phyloP scores from a whole-genome alignment of 2,329 filamentous ascomycete species.

The Plectosphaerella cucumerina region DNA sequence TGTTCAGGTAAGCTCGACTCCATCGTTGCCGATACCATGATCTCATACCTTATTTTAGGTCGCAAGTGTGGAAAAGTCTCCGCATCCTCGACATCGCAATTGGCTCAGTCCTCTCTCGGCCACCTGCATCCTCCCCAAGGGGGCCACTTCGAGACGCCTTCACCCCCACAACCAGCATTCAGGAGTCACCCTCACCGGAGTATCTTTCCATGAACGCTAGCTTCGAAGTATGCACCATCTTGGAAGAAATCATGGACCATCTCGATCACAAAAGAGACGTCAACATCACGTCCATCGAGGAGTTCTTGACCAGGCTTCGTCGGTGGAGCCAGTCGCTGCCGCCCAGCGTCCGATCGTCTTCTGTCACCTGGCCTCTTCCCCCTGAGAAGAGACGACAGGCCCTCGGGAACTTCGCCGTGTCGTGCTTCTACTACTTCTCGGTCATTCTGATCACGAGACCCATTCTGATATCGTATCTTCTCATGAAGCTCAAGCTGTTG shows the following conservation, averaged over 20 bases:
- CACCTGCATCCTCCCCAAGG: slow-evolving; percentile 28
- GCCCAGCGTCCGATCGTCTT: slow-evolving; percentile 19
- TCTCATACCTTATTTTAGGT: neutral
- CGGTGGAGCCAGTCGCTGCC: slow-evolving; percentile 42
- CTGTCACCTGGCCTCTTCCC: slow-evolving; percentile 8
- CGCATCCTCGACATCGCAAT: slow-evolving; percentile 33
- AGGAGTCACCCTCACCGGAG: slow-evolving; percentile 6
- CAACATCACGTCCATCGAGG: slow-evolving; percentile 28
- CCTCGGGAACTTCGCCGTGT: slow-evolving; percentile 48
- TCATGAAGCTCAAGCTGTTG: slow-evolving; percentile 45
- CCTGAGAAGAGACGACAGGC: slow-evolving; percentile 21
- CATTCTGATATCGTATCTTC: slow-evolving; percentile 27
- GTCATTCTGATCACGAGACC: slow-evolving; percentile 52
- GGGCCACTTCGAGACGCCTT: slow-evolving; percentile 19
- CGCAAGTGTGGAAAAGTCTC: slow-evolving; percentile 30
- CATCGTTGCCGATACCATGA: fast-evolving
- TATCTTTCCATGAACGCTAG: slow-evolving; percentile 28
- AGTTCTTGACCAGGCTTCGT: slow-evolving; percentile 35
- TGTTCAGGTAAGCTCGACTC: slow-evolving; percentile 13
- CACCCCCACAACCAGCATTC: neutral
- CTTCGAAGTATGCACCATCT: slow-evolving; percentile 35
- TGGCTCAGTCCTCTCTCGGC: slow-evolving; percentile 31
- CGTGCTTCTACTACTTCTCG: slow-evolving; percentile 55
- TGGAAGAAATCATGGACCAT: slow-evolving; percentile 37
- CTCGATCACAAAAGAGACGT: slow-evolving; percentile 34